Evolutionary conservation across 2,329 filamentous ascomycete species (phyloP), one percentile per base, ranked within the genome.

Genomic region (Neocucurbitaria cava): DNA sequence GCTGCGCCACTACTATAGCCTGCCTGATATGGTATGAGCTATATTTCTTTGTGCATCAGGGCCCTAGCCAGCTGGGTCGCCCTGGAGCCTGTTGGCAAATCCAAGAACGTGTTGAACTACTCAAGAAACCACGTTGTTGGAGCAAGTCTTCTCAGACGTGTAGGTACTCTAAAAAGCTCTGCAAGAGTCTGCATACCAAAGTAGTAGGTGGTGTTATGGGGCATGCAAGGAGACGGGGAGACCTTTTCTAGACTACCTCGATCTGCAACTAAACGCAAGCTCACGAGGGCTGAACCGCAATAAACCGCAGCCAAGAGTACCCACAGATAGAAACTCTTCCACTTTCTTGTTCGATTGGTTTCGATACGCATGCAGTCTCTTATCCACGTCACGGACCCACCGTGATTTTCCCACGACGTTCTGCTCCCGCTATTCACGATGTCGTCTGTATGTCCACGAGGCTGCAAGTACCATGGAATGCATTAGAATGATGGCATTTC

Each of bases 231-330:
- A 57, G 33, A 66, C 51, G 56, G 59, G 52, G 52, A 58, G 46
- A 52, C 54, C 49, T 59, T 61, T 68, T 67, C 60, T 69, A 68
- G 66, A 61, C 58, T 60, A 30, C 56, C 58, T 52, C n/a, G 57
- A 57, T 55, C 61, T 66, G 66, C 63, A 64, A 43, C 63, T 64
- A 61, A 46, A 57, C 51, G 31, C 45, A 53, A 31, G 46, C 43
- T 55, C 53, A 53, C 36, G 44, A 49, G 45, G 49, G 48, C 51
- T 63, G 63, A 64, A 62, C 65, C 64, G 63, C 55, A 44, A 47
- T 39, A 68, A 68, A 56, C 61, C 61, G 66, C 55, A 52, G 64
- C 64, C 62, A 63, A 66, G 59, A 31, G 46, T 58, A 21, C 43
- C 60, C 61, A 62, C 66, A 49, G 54, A 18, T 33, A 46, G 46